Percentiles rank a stretch among this genome's conserved stretches.
These are phyloP conservation scores for Cladosporium colombiae DNA, from an alignment of 2,329 filamentous ascomycete species.

Conservation along the genomic window DNA sequence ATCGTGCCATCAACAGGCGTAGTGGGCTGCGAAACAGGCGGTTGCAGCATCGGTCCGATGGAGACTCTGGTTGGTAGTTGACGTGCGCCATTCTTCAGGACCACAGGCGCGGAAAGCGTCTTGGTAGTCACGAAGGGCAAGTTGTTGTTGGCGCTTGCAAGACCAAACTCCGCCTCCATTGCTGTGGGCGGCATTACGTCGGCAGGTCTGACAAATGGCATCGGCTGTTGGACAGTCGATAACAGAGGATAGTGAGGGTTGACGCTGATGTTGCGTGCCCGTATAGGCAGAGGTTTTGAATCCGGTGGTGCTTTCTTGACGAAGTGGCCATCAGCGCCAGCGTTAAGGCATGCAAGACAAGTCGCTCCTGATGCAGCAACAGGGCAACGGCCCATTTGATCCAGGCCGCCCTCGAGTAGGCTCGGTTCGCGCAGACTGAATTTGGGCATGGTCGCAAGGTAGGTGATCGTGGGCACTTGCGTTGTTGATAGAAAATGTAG, in stretches of 20 bases:
- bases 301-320: neutral
- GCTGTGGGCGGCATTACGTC: constrained; percentile 2
- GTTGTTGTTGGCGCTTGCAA: neutral
- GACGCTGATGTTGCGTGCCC: neutral
- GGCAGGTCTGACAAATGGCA: constrained; percentile 8
- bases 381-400: neutral
- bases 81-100: neutral
- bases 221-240: neutral
- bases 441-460: neutral
- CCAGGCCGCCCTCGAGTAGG: neutral
- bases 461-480: neutral
- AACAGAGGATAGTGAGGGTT: neutral
- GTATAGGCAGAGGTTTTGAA: neutral
- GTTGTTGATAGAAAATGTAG: neutral
- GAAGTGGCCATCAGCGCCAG: neutral
- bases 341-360: neutral
- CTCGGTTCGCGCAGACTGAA: neutral
- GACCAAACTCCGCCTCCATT: neutral
- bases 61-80: neutral
- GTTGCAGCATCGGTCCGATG: neutral
- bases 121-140: neutral
- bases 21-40: neutral
- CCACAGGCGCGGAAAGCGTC: neutral
- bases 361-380: neutral
- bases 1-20: neutral